Percentiles rank a stretch among this genome's conserved stretches.
phyloP scores from a whole-genome alignment of 2,329 filamentous ascomycete genomes.

The Ceratocystis eucalypticola region DNA sequence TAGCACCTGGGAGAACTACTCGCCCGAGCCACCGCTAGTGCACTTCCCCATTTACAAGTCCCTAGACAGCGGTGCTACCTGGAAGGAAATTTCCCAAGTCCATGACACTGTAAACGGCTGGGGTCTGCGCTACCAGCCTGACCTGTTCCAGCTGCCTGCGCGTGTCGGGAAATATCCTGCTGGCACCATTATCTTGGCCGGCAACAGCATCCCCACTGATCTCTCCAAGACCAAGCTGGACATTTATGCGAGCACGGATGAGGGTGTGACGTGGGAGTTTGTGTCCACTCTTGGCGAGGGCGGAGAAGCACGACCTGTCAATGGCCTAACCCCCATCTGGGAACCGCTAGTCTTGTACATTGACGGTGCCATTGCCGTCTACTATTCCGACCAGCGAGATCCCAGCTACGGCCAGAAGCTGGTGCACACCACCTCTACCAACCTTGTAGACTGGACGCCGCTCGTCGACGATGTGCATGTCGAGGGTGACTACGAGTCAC shows the following conservation, averaged over 20 bases:
- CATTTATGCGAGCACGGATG: constrained; percentile 50
- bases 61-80: constrained; percentile 42
- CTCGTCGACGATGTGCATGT: constrained; percentile 49
- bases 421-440: constrained; percentile 46
- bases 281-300: constrained; percentile 52
- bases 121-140: constrained; percentile 56
- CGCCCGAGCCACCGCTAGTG: constrained; percentile 40
- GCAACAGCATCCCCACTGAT: constrained; percentile 45
- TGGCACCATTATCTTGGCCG: constrained; percentile 50
- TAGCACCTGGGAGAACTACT: constrained; percentile 44
- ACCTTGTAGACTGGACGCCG: constrained; percentile 46
- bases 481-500: constrained; percentile 39
- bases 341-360: constrained; percentile 52
- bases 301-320: constrained; percentile 46
- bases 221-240: constrained; percentile 53
- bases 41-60: constrained; percentile 43
- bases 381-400: constrained; percentile 60
- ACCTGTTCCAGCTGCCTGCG: constrained; percentile 49
- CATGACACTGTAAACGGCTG: constrained; percentile 50
- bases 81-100: constrained; percentile 50
- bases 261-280: constrained; percentile 51
- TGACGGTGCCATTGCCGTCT: constrained; percentile 46
- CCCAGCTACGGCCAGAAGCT: constrained; percentile 54
- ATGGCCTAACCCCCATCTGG: constrained; percentile 57
- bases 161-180: constrained; percentile 43